phyloP scores from a whole-genome alignment of 768 basidiomycete species.

The Mycena chlorophos region DNA sequence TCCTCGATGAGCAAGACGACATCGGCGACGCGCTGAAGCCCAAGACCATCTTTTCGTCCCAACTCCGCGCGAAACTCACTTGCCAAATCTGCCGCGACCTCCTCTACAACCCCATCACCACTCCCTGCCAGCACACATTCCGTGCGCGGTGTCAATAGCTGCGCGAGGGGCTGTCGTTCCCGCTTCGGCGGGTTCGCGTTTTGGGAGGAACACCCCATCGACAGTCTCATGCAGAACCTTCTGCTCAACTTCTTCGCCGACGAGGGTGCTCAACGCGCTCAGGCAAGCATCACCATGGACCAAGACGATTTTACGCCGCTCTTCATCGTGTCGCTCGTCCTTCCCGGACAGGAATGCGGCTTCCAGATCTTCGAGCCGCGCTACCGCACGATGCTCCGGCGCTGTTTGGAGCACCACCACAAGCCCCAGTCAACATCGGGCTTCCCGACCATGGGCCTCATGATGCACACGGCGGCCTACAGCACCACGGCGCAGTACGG shows the following conservation, averaged over 20 bases:
- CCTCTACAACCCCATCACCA: background rate
- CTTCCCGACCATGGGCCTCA: background rate
- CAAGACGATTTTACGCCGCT: background rate
- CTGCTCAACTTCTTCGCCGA: background rate
- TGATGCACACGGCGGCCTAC: background rate
- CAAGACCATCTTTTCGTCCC: background rate
- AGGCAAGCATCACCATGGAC: background rate
- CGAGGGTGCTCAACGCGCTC: background rate
- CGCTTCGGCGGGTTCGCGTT: background rate
- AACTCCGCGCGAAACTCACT: background rate
- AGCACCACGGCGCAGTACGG: background rate
- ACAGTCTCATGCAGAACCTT: background rate
- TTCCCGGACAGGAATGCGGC: background rate
- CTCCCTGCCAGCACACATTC: background rate
- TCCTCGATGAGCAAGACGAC: background rate
- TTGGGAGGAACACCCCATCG: background rate
- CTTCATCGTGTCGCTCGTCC: background rate
- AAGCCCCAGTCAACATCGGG: background rate
- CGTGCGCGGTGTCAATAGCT: background rate
- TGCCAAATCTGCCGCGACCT: background rate
- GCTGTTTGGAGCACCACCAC: background rate
- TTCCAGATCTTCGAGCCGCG: conserved; percentile 3
- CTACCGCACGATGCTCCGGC: background rate
- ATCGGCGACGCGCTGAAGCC: background rate
- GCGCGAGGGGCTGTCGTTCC: background rate